Evolutionary conservation across 768 basidiomycete species (phyloP), one percentile per base, ranked within the genome.

Genomic region (Phanerochaete carnosa): DNA sequence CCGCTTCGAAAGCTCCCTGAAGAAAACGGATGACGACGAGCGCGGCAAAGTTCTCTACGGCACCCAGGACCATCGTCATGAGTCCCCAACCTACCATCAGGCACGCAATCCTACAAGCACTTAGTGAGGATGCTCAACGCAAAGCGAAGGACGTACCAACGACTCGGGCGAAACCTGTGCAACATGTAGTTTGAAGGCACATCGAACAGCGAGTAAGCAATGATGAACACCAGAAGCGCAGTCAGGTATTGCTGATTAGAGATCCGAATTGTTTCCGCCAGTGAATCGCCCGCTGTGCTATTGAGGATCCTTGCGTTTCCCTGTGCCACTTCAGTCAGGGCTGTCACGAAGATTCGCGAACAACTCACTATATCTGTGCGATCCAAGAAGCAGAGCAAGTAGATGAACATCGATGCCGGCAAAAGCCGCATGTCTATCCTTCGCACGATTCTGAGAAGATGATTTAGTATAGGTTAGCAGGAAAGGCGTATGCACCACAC

Each of bases 1-100:
- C 88, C 2, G 87, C 85, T 72, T 91, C 89, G 0, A 86, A 80
- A 1, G 86, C 66, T 2, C 89, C 89, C 0, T 90, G 81, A 60
- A 79, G 80, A 4, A 84, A 71, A 15, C 87, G 80, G 13, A 76
- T 77, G 22, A 78, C 86, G 16, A 86, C 80, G 19, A 89, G 78
- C 64, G 87, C 80, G 15, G 79, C 79, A 66, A 85, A 88, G 30
- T 86, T 88, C 22, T 28, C 12, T 3, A 59, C 49, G 26, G 22
- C n/a, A 26, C 43, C 22, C 26, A 77, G 69, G 26, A 73, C 66
- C 62, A 76, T 76, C 28, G 76, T 75, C 57, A 76, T 68, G 2
- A 67, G 64, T 28, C 76, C 77, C 77, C 77, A 79, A 9, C 61
- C 60, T 57, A 76, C 65, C 74, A 76, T 77, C 47, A 78, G 67